A percentile compares a stretch with the other conserved stretches of the same genome.
Conservation (phyloP, 371 early-diverging fungal species). For the Lichtheimia ramosa region DNA sequence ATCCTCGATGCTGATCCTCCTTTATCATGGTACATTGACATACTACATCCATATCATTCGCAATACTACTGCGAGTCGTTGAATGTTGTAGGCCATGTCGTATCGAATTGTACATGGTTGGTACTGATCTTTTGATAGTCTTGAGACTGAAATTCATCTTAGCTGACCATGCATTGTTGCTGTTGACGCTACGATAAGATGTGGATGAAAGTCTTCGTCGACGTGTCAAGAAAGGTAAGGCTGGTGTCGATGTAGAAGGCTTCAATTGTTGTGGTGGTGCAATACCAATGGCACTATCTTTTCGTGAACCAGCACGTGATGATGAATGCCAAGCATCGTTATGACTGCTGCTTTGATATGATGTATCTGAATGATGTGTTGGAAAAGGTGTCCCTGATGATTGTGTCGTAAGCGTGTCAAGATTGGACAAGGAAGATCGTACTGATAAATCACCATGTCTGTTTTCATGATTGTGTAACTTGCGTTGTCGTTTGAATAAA, state of each 20-base stretch:
- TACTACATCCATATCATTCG: background rate
- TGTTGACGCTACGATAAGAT: constrained; percentile 23
- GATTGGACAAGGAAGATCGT: background rate
- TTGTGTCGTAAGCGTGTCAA: background rate
- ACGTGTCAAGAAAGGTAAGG: constrained; percentile 18
- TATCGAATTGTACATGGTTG: constrained; percentile 28
- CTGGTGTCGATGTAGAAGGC: constrained; percentile 19
- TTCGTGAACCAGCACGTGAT: constrained; percentile 12
- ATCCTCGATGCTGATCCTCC: background rate
- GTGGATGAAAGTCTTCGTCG: constrained; percentile 22
- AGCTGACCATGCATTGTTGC: constrained; percentile 32
- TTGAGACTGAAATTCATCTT: constrained; percentile 31
- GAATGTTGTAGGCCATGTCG: constrained; percentile 18
- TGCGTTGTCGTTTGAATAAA: constrained; percentile 44
- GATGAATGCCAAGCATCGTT: too few species aligned
- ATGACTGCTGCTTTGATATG: background rate
- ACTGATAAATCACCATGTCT: constrained; percentile 2
- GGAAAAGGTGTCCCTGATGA: background rate
- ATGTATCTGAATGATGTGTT: background rate
- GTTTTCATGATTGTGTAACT: constrained; percentile 8
- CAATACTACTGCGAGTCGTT: too few species aligned
- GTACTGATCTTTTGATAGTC: constrained; percentile 33
- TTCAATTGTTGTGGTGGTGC: constrained; percentile 12
- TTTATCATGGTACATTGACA: background rate
- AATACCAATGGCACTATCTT: constrained; percentile 37